Percentiles rank a stretch among this genome's conserved stretches.
phyloP scores from a whole-genome alignment of 176 grass and related monocot species.

The Stipa capillata region DNA sequence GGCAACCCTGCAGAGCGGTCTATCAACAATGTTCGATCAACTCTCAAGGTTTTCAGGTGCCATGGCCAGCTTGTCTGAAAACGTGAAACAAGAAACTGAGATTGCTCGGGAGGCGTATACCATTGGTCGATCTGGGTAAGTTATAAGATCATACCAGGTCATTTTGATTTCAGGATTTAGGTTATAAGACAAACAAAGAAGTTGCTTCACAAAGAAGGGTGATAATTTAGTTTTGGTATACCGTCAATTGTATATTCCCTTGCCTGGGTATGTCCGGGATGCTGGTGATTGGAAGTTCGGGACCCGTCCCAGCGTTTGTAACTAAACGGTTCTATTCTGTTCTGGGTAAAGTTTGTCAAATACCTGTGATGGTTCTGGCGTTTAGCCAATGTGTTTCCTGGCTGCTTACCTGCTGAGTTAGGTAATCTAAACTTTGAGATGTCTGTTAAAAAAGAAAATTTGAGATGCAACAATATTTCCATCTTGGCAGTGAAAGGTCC shows the following conservation, averaged over 20 bases:
- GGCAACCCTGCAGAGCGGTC: conserved; percentile 28
- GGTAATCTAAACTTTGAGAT: no score
- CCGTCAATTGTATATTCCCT: conserved; percentile 12
- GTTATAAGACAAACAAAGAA: conserved; percentile 1
- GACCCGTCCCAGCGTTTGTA: neutral
- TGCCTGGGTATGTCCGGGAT: neutral
- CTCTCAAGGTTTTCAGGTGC: conserved; percentile 42
- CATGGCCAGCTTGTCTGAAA: conserved; percentile 43
- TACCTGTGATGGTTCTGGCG: neutral
- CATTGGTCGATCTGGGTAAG: neutral
- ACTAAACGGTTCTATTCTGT: neutral
- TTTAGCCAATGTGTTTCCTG: neutral
- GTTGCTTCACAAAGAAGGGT: neutral
- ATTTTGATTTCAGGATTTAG: neutral
- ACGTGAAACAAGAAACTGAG: conserved; percentile 44
- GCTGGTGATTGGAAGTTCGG: neutral
- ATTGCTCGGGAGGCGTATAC: conserved; percentile 34
- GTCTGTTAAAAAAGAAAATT: no score
- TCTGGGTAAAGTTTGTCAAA: neutral
- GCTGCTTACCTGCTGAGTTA: neutral
- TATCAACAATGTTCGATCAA: conserved; percentile 41
- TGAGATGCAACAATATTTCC: neutral
- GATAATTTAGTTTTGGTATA: neutral
- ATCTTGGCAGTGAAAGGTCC: neutral
- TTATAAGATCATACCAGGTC: neutral